Percentiles rank a stretch among this genome's conserved stretches.
Conservation (phyloP, 805 yeast genomes). For the Dipodascus geniculatus region DNA sequence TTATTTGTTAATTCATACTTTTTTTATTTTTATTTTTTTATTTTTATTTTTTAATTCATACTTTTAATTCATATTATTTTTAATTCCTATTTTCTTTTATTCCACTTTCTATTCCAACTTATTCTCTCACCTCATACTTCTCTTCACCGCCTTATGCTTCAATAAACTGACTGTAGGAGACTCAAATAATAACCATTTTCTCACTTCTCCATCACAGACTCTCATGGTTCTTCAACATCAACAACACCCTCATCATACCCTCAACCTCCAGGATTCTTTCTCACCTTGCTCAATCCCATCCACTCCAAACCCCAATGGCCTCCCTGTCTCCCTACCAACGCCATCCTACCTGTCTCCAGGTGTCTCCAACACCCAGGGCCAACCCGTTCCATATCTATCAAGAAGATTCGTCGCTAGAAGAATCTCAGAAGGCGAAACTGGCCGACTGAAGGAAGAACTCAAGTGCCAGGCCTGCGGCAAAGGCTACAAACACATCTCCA, state of each 20-base stretch:
- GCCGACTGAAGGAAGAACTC: slow-evolving; percentile 70
- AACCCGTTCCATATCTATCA: slow-evolving; percentile 16
- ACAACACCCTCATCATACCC: neutral
- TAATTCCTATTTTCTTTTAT: neutral
- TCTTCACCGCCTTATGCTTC: too few relatives aligned
- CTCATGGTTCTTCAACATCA: neutral
- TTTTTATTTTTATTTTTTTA: too few relatives aligned
- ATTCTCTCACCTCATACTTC: neutral
- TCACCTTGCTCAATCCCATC: too few relatives aligned
- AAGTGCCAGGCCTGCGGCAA: slow-evolving; percentile 88
- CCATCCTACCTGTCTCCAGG: neutral
- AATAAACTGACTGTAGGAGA: too few relatives aligned
- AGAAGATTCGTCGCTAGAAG: slow-evolving; percentile 65
- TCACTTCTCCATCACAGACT: neutral
- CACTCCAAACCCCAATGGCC: too few relatives aligned
- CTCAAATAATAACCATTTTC: too few relatives aligned
- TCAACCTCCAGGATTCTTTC: too few relatives aligned
- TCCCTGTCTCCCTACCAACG: neutral
- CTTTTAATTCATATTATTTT: too few relatives aligned
- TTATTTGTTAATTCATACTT: too few relatives aligned
- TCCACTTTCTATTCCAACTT: neutral
- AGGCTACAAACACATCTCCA: slow-evolving; percentile 79
- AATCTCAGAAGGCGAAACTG: slow-evolving; percentile 78
- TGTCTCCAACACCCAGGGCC: neutral
- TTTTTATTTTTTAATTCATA: too few relatives aligned